Conservation (phyloP, 768 basidiomycete genomes). For the Hemileccinum rubropunctum region DNA sequence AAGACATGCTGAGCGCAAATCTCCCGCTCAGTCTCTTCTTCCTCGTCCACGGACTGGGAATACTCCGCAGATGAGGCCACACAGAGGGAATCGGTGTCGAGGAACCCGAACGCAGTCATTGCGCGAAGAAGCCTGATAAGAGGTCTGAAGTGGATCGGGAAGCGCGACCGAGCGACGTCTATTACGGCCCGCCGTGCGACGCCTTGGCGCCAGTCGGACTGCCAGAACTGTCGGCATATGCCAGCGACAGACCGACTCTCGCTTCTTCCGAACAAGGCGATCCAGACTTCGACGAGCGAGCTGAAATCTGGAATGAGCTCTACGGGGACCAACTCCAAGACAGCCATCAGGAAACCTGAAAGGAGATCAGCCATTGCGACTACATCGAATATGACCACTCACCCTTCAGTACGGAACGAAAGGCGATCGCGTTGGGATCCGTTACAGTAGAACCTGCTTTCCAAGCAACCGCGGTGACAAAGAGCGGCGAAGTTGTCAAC, state of each 20-base stretch:
- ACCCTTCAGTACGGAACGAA: slow-evolving; percentile 86
- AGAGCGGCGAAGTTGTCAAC: slow-evolving; percentile 68
- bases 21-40: slow-evolving; percentile 48
- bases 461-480: slow-evolving; percentile 73
- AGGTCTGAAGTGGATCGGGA: slow-evolving; percentile 73
- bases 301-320: slow-evolving; percentile 79
- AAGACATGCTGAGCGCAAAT: slow-evolving; percentile 69
- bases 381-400: slow-evolving; percentile 9
- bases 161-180: slow-evolving; percentile 77
- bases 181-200: slow-evolving; percentile 74
- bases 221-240: slow-evolving; percentile 83
- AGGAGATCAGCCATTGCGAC: slow-evolving; percentile 1
- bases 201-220: slow-evolving; percentile 66
- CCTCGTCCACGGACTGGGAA: slow-evolving; percentile 35
- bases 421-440: slow-evolving; percentile 76
- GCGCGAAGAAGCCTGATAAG: slow-evolving; percentile 72
- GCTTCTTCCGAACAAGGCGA: slow-evolving; percentile 75
- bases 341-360: slow-evolving; percentile 70
- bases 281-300: slow-evolving; percentile 71
- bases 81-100: slow-evolving; percentile 68
- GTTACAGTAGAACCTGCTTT: slow-evolving; percentile 63
- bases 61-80: slow-evolving; percentile 43
- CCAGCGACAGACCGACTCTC: slow-evolving; percentile 56
- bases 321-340: slow-evolving; percentile 71
- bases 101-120: slow-evolving; percentile 74